A percentile compares a stretch with the other conserved stretches of the same genome.
Conservation (phyloP, 208 protist species). For the Crithidia bombi region DNA sequence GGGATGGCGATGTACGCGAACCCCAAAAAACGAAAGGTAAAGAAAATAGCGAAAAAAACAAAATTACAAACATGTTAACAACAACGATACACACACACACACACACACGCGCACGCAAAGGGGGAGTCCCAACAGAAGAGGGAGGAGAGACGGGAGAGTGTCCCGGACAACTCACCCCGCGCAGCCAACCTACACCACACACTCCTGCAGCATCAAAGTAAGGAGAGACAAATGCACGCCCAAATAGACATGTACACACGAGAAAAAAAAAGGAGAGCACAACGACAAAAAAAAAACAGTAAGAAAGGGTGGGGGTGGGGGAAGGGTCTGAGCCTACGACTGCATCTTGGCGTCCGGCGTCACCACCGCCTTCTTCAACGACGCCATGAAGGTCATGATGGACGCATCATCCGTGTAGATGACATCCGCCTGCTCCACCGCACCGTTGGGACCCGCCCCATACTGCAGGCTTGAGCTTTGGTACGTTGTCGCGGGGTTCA, state of each 20-base stretch:
- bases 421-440: slow-evolving; percentile 44
- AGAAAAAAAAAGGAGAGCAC: not conserved
- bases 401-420: slow-evolving; percentile 88
- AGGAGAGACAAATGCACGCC: no score
- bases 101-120: slow-evolving; percentile 6
- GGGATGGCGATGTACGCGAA: not conserved
- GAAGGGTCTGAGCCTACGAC: not conserved
- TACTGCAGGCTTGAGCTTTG: slow-evolving; percentile 36
- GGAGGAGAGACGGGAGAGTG: no score
- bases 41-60: slow-evolving; percentile 10
- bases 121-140: no score
- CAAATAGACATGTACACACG: not conserved
- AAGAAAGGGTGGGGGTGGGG: no score
- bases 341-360: slow-evolving; percentile 18
- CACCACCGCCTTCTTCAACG: slow-evolving; percentile 78
- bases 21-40: slow-evolving; percentile 1
- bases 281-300: slow-evolving; percentile 6
- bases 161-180: no score
- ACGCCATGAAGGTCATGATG: slow-evolving; percentile 80
- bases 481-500: slow-evolving; percentile 84
- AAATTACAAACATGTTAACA: slow-evolving; percentile 8
- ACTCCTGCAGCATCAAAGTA: not conserved
- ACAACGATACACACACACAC: slow-evolving; percentile 12
- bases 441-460: slow-evolving; percentile 23
- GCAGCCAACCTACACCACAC: no score